Base-by-base conservation (phyloP, 208 protist species). In the Entamoeba dispar region DNA sequence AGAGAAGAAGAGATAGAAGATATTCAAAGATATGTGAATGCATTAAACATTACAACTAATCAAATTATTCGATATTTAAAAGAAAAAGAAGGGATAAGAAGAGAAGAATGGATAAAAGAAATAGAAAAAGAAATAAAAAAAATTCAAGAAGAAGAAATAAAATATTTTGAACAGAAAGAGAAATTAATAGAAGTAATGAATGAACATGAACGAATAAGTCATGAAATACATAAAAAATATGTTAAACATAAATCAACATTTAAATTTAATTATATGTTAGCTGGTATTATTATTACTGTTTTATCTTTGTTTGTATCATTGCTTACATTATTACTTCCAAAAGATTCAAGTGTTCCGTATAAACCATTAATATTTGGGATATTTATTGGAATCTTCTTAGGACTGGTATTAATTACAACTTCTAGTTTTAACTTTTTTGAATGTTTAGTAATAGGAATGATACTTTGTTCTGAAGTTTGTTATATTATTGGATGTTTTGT, bases 221-320 rank as follows among this genome's bases (percentile, higher is more conserved):
- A 92, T 38, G 22, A 47, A 92, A 92, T 57, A 47, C 34, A 73
- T 92, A 57, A 27, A 43, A 0, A 27, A 43, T 92, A 31, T 43
- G 51, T 38, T 49, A 1, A 47, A 47, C 7, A 73, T n/a, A 73
- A 57, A 31, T 27, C 91, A 6, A 14, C 34, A 43, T 92, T 92
- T 10, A 57, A 92, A 38, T n/a, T 92, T 10, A 92, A 92, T 92
- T 47, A 92, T 47, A 92, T 92, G 91, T 14, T 92, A 7, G 31
- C 10, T 47, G 91, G 91, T 6, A 92, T 92, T 47, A 47, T 43
- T 2, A 6, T 92, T 43, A 15, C 34, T 14, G 5, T 92, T 92
- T 27, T 5, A 4, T 47, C 51, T 4, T 5, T 31, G 10, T 43
- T 92, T 47, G n/a, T 43, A 4, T 47, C 61, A 43, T 27, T 92